These are phyloP conservation scores for Inga leiocalycina DNA, from an alignment of 306 rosid species.

Conservation along the genomic window DNA sequence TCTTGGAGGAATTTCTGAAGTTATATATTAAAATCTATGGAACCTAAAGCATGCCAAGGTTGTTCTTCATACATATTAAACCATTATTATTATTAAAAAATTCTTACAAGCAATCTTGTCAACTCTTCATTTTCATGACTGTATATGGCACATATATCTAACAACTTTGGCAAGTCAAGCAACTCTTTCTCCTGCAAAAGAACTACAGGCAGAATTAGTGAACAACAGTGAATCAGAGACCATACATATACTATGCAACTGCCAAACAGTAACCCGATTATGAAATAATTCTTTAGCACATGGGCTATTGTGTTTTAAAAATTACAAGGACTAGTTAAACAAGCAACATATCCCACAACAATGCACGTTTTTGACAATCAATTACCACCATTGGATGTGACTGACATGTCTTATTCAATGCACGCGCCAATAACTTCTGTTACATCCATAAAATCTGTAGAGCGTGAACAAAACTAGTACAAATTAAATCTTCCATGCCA, in stretches of 20 bases:
- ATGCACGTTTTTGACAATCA: conserved; percentile 20
- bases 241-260: conserved; percentile 11
- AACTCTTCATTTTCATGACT: conserved; percentile 84
- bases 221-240: conserved; percentile 46
- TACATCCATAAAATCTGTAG: not conserved
- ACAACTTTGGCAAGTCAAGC: conserved; percentile 88
- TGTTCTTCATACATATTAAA: not conserved
- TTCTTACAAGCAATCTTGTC: conserved; percentile 72
- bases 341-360: not conserved
- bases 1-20: not conserved
- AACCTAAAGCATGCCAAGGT: conserved; percentile 11
- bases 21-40: conserved; percentile 16
- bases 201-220: conserved; percentile 76
- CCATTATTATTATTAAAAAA: conserved; percentile 16
- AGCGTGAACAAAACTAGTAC: not conserved
- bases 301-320: conserved; percentile 20
- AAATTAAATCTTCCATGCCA: not conserved
- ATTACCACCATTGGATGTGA: conserved; percentile 22
- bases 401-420: conserved; percentile 17
- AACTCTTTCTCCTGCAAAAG: conserved; percentile 93
- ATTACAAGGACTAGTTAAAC: not conserved
- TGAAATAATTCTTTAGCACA: conserved; percentile 19
- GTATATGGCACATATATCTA: conserved; percentile 92
- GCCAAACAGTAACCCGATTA: not conserved
- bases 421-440: not conserved